Percentiles rank a stretch among this genome's conserved stretches.
Evolutionary conservation across 345 rosid genomes (phyloP).

Genomic region (Chamaenerion angustifolium): DNA sequence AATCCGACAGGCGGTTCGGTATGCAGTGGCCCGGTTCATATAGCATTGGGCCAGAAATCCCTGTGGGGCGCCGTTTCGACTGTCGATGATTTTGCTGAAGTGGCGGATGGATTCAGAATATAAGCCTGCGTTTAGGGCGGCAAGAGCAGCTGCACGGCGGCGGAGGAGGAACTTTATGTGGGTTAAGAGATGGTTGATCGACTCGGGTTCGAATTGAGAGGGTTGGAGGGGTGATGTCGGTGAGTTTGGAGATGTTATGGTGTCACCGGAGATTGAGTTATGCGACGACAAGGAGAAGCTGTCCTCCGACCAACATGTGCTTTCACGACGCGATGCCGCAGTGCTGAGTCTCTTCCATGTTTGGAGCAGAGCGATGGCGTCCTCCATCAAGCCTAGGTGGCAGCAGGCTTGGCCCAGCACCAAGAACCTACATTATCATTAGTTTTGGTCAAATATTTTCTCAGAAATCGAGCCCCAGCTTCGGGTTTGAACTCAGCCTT

Average conservation of each 20-base stretch:
- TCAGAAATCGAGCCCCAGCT: no score
- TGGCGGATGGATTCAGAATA: slow-evolving; percentile 37
- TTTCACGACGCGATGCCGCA: slow-evolving; percentile 31
- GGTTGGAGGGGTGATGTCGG: slow-evolving; percentile 10
- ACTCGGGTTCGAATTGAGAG: slow-evolving; percentile 14
- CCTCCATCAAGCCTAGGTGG: slow-evolving; percentile 43
- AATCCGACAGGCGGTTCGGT: slow-evolving; percentile 21
- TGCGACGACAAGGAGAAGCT: slow-evolving; percentile 29
- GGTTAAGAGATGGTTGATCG: slow-evolving; percentile 20
- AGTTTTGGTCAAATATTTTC: not conserved
- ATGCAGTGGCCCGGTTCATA: slow-evolving; percentile 30
- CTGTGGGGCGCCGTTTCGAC: slow-evolving; percentile 31
- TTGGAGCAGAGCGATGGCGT: slow-evolving; percentile 36
- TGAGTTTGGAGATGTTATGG: not conserved
- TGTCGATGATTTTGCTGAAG: slow-evolving; percentile 34
- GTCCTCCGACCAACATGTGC: slow-evolving; percentile 42
- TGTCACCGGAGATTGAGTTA: slow-evolving; percentile 18
- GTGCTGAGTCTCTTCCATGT: slow-evolving; percentile 36
- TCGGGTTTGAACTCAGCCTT: no score
- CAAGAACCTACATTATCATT: slow-evolving; percentile 16
- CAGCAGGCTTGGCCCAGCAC: slow-evolving; percentile 35
- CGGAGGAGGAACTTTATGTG: slow-evolving; percentile 36
- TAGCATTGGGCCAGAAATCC: slow-evolving; percentile 35
- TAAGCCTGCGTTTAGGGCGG: slow-evolving; percentile 37
- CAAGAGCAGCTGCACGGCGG: slow-evolving; percentile 34